These are phyloP conservation scores for Gyromitra esculenta DNA, from an alignment of 2,329 filamentous ascomycete genomes.

Conservation along the genomic window DNA sequence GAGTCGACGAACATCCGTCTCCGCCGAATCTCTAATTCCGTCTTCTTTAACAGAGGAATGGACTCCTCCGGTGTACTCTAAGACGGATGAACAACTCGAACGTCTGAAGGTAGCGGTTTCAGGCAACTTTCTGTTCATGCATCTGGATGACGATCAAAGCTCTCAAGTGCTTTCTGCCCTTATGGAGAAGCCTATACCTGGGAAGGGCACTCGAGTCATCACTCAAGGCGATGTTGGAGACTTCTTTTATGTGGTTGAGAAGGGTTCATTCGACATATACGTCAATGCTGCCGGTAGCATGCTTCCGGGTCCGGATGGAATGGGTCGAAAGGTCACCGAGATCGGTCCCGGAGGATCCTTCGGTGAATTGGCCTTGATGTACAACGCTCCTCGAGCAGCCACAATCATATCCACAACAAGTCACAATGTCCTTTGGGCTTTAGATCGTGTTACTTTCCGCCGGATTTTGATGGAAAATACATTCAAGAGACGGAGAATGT, in stretches of 20 bases:
- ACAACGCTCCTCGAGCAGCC: conserved; percentile 94
- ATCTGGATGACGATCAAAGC: conserved; percentile 93
- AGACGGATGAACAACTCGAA: conserved; percentile 80
- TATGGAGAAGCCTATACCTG: conserved; percentile 93
- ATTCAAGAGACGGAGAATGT: conserved; percentile 94
- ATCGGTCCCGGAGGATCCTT: conserved; percentile 92
- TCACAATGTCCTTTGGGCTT: conserved; percentile 85
- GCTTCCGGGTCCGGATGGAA: conserved; percentile 80
- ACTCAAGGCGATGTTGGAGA: conserved; percentile 94
- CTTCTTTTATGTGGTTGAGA: conserved; percentile 97
- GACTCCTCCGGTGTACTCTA: conserved; percentile 85
- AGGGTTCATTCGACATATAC: conserved; percentile 87
- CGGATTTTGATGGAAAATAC: conserved; percentile 98
- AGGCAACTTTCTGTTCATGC: conserved; percentile 91
- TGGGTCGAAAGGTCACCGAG: conserved; percentile 82
- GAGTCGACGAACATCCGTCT: conserved; percentile 91
- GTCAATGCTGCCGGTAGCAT: conserved; percentile 81
- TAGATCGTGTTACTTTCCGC: conserved; percentile 95
- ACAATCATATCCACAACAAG: conserved; percentile 87
- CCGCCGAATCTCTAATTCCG: conserved; percentile 94
- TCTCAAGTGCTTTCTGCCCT: conserved; percentile 86
- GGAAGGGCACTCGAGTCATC: conserved; percentile 90
- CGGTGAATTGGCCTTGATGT: conserved; percentile 97
- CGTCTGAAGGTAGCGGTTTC: conserved; percentile 84
- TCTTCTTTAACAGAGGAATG: conserved; percentile 84